Base-by-base conservation (phyloP, 129 eudicot species). In the Kitagawia praeruptora region DNA sequence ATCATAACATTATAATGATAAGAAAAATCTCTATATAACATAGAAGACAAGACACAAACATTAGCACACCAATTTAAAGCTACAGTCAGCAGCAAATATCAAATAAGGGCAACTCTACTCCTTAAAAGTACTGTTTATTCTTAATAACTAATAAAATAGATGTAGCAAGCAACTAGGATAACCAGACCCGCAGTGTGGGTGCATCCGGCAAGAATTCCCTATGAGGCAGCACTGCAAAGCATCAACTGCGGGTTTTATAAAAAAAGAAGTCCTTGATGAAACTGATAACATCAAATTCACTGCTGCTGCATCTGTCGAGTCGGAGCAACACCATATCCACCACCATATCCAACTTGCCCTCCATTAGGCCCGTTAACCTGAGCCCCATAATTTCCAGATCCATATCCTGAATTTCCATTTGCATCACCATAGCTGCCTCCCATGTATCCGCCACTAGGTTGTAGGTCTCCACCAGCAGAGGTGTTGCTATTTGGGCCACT, bases 391-490 rank as follows among this genome's bases (percentile, higher is more conserved):
- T 78, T 88, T 48, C 89, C 97, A 75, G 87, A 91, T 31, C 93
- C 97, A 72, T 89, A 91, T 34, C 93, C 93, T n/a, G 87, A 75
- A 84, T 85, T 87, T 19, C 93, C 97, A 83, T 84, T 87, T 16
- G 88, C 91, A 82, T 93, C 97, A 79, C 97, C 93, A 81, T 93
- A 91, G 71, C 91, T 89, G 78, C 95, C 82, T 81, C 89, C 91
- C 90, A 87, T 84, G 77, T 93, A 93, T 66, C 88, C 85, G 2
- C 91, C 93, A 53, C 85, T 83, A 13, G 88, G 74, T 80, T 90
- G 96, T 61, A 84, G 67, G 67, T 89, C 98, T 51, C 87, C 93
- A 9, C 84, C 84, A 13, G 85, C 76, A 78, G 86, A 27, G 14
- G 90, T 75, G 81, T 84, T 87, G 83, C 86, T 83, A 71, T 84